Percentiles rank a stretch among this genome's conserved stretches.
Evolutionary conservation across 1,284 basidiomycete species (phyloP).

Genomic region (Mycena sp.): DNA sequence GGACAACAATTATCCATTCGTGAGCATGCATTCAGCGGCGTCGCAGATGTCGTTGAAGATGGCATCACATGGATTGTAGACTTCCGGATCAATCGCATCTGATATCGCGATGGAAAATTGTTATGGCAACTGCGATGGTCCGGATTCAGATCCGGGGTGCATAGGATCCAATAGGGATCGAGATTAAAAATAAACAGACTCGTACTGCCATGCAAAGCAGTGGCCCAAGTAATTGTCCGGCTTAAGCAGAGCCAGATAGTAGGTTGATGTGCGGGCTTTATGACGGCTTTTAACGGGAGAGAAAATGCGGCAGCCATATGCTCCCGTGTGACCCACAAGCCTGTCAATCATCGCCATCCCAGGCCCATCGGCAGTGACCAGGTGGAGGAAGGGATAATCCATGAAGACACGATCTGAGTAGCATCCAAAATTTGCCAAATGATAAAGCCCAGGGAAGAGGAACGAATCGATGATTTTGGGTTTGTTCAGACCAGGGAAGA

Average conservation of each 20-base stretch:
- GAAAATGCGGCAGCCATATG: constrained; percentile 28
- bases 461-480: constrained; percentile 13
- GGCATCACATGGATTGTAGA: too few relatives aligned
- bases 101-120: too few relatives aligned
- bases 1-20: too few relatives aligned
- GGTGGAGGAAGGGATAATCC: not conserved
- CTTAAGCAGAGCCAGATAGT: constrained; percentile 36
- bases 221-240: constrained; percentile 32
- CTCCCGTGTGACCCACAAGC: constrained; percentile 2
- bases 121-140: too few relatives aligned
- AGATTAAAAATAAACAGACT: too few relatives aligned
- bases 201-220: too few relatives aligned
- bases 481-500: constrained; percentile 8
- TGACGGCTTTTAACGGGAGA: constrained; percentile 40
- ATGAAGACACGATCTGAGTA: not conserved
- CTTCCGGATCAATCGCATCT: too few relatives aligned
- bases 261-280: constrained; percentile 24
- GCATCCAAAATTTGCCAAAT: not conserved
- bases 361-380: constrained; percentile 13
- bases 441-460: constrained; percentile 12
- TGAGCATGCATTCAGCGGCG: too few relatives aligned
- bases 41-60: too few relatives aligned
- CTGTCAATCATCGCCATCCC: constrained; percentile 1
- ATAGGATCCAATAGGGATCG: too few relatives aligned
- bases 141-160: too few relatives aligned